Evolutionary conservation across 2,329 filamentous ascomycete species (phyloP).

Genomic region (Hypoxylon sp.): DNA sequence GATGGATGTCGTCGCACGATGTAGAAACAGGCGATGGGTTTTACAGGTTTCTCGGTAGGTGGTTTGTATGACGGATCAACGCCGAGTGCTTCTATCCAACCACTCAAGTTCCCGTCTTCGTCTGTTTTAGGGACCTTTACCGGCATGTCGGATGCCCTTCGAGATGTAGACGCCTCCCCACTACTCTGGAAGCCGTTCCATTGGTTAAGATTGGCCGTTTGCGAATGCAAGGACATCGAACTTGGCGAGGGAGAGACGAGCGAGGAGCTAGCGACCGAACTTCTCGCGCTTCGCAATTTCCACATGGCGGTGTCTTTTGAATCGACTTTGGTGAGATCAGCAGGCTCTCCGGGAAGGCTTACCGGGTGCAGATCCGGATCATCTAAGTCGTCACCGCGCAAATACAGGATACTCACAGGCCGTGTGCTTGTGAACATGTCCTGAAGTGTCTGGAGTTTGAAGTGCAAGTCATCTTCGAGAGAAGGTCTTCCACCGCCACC

Average conservation of each 20-base stretch:
- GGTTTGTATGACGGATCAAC: constrained; percentile 90
- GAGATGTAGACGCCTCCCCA: constrained; percentile 61
- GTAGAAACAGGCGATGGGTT: constrained; percentile 90
- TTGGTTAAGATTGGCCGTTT: constrained; percentile 63
- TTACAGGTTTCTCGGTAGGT: constrained; percentile 78
- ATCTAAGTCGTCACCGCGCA: constrained; percentile 82
- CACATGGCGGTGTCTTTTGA: constrained; percentile 65
- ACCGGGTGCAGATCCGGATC: constrained; percentile 86
- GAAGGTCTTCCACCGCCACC: constrained; percentile 63
- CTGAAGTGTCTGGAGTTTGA: constrained; percentile 82
- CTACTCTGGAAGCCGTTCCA: constrained; percentile 73
- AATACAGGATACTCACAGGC: constrained; percentile 82
- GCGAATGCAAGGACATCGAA: constrained; percentile 73
- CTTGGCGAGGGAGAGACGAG: constrained; percentile 77
- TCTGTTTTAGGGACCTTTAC: constrained; percentile 68
- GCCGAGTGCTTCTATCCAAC: constrained; percentile 91
- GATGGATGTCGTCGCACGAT: constrained; percentile 71
- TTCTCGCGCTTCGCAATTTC: constrained; percentile 67
- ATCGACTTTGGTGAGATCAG: constrained; percentile 70
- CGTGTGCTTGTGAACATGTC: constrained; percentile 92
- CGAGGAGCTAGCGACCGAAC: constrained; percentile 72
- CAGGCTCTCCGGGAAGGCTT: constrained; percentile 76
- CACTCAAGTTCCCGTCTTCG: constrained; percentile 76
- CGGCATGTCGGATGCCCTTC: constrained; percentile 67
- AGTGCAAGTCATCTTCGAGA: constrained; percentile 81